Evolutionary conservation across 2,329 filamentous ascomycete genomes (phyloP).

Genomic region (Polychaeton citri): DNA sequence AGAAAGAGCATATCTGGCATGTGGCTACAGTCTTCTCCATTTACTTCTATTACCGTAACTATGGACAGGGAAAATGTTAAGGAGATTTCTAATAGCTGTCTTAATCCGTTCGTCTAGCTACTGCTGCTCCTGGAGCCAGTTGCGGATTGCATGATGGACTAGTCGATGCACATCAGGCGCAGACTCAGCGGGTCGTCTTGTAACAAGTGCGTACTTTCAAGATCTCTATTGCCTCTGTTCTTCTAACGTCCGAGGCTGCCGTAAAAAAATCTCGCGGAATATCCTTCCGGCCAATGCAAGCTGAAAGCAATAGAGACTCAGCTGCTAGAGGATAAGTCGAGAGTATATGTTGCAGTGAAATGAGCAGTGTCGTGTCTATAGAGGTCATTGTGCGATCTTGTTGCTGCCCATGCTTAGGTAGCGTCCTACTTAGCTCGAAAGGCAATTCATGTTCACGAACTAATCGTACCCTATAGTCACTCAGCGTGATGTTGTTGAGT

Average conservation of each 20-base stretch:
- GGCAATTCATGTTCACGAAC: not conserved
- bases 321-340: not conserved
- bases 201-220: not conserved
- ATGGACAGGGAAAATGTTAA: constrained; percentile 3
- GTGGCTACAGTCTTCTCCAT: constrained; percentile 7
- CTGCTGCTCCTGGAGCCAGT: constrained; percentile 12
- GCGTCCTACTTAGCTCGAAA: not conserved
- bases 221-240: not conserved
- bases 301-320: not conserved
- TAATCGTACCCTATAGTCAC: not conserved
- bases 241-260: not conserved
- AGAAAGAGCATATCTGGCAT: not conserved
- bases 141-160: constrained; percentile 17
- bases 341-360: not conserved
- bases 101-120: constrained; percentile 2
- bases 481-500: not conserved
- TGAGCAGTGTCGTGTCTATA: not conserved
- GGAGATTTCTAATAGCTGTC: constrained; percentile 2
- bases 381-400: not conserved
- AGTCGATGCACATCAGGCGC: constrained; percentile 17
- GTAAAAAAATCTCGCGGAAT: not conserved
- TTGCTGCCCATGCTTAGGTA: not conserved
- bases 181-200: not conserved
- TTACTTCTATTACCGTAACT: constrained; percentile 5
- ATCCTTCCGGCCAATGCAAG: not conserved